Evolutionary conservation across 2,329 filamentous ascomycete genomes (phyloP).

Genomic region (Zalaria sp.): DNA sequence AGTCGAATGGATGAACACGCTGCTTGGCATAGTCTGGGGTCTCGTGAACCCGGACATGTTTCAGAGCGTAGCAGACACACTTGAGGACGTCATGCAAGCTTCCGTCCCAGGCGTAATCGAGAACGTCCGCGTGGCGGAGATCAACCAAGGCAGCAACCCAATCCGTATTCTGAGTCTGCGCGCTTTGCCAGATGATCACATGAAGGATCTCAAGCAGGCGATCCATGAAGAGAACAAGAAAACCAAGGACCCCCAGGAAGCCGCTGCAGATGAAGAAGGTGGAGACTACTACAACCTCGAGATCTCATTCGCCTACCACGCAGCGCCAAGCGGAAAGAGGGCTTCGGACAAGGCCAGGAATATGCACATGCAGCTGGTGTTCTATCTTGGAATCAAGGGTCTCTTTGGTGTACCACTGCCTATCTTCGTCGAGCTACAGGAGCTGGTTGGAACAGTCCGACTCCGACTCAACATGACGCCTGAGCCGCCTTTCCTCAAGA

Average conservation of each 20-base stretch:
- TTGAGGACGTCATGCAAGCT: slow-evolving; percentile 93
- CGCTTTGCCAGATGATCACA: slow-evolving; percentile 69
- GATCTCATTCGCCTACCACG: slow-evolving; percentile 81
- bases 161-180: slow-evolving; percentile 77
- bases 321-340: slow-evolving; percentile 55
- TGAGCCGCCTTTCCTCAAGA: slow-evolving; percentile 84
- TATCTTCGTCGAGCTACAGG: slow-evolving; percentile 78
- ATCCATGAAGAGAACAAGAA: slow-evolving; percentile 67
- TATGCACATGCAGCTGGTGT: slow-evolving; percentile 93
- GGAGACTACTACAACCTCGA: slow-evolving; percentile 91
- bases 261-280: slow-evolving; percentile 78
- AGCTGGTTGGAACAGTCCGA: slow-evolving; percentile 77
- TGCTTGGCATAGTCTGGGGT: slow-evolving; percentile 74
- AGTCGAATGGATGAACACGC: slow-evolving; percentile 86
- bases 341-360: slow-evolving; percentile 76
- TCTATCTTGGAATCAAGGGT: slow-evolving; percentile 82
- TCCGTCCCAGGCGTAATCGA: slow-evolving; percentile 85
- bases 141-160: slow-evolving; percentile 85
- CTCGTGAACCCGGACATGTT: slow-evolving; percentile 95
- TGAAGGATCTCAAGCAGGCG: slow-evolving; percentile 67
- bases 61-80: slow-evolving; percentile 74
- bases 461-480: slow-evolving; percentile 75
- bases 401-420: slow-evolving; percentile 80
- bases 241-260: slow-evolving; percentile 71
- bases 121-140: slow-evolving; percentile 87